These are phyloP conservation scores for Annulohypoxylon moriforme DNA, from an alignment of 495 filamentous ascomycete genomes.

Conservation along the genomic window DNA sequence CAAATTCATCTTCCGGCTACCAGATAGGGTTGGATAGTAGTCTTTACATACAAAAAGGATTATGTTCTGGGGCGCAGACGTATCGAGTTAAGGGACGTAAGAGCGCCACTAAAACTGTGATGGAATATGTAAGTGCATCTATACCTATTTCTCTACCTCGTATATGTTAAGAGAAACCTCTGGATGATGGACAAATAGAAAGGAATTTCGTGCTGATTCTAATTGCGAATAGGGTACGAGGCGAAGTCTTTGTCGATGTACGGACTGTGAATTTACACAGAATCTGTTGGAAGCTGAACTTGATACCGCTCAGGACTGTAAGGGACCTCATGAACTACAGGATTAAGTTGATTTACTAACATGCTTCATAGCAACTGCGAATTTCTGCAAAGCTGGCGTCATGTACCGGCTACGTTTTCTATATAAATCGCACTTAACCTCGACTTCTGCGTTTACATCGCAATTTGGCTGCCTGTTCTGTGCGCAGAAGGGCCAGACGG, in stretches of 20 bases:
- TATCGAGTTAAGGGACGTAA: slow-evolving; percentile 37
- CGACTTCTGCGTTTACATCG: slow-evolving; percentile 30
- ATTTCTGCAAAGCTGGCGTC: slow-evolving; percentile 41
- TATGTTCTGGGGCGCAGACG: slow-evolving; percentile 34
- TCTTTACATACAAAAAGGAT: slow-evolving; percentile 37
- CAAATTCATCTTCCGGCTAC: slow-evolving; percentile 28
- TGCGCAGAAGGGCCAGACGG: slow-evolving; percentile 42
- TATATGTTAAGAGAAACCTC: neutral
- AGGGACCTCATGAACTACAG: slow-evolving; percentile 6
- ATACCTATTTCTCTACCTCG: neutral
- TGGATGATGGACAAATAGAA: neutral
- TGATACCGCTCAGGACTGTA: slow-evolving; percentile 47
- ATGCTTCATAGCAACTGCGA: slow-evolving; percentile 38
- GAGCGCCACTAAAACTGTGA: slow-evolving; percentile 32
- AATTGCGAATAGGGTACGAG: slow-evolving; percentile 33
- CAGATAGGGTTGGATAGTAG: slow-evolving; percentile 43
- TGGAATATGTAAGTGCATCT: slow-evolving; percentile 38
- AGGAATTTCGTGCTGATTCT: slow-evolving; percentile 8
- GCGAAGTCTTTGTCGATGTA: slow-evolving; percentile 45
- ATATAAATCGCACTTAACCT: slow-evolving; percentile 53
- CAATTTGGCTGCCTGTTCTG: slow-evolving; percentile 56
- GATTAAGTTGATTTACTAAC: neutral
- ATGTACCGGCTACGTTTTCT: slow-evolving; percentile 52
- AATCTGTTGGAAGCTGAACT: slow-evolving; percentile 46
- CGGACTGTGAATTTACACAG: slow-evolving; percentile 51